phyloP scores from a whole-genome alignment of 169 alveolate genomes.

The Plasmodium coatneyi region DNA sequence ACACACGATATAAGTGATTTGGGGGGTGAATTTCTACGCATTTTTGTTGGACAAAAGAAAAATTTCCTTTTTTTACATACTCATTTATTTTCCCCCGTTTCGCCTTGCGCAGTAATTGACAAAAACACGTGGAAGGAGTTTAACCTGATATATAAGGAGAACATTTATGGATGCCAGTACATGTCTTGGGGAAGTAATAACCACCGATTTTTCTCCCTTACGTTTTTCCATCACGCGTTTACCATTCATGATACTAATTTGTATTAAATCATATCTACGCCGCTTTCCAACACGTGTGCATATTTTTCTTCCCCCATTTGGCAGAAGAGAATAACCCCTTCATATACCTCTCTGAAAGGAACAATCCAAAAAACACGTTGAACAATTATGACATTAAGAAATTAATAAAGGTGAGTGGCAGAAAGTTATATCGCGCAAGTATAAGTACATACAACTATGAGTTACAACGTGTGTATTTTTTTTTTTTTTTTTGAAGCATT shows the following conservation, averaged over 20 bases:
- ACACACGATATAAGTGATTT: not conserved
- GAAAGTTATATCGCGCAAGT: not conserved
- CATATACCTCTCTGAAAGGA: constrained; percentile 43
- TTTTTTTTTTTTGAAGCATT: constrained; percentile 55
- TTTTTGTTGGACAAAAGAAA: not conserved
- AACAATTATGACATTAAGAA: constrained; percentile 68
- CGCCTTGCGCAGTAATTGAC: constrained; percentile 31
- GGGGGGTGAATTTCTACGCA: not conserved
- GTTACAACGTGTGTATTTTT: not conserved
- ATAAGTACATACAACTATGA: not conserved
- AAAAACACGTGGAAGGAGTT: constrained; percentile 70
- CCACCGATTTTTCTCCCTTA: not conserved
- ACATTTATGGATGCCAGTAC: constrained; percentile 62
- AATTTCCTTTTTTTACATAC: not conserved
- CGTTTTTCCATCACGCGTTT: not conserved
- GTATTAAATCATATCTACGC: not conserved
- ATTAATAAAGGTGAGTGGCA: constrained; percentile 62
- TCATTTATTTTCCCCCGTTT: not conserved
- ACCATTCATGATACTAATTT: not conserved
- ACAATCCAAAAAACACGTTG: constrained; percentile 25
- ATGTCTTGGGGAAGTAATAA: constrained; percentile 72
- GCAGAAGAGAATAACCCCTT: constrained; percentile 70
- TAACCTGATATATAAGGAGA: constrained; percentile 52
- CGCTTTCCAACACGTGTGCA: not conserved
- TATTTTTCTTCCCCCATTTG: constrained; percentile 11